Conservation (phyloP, 495 filamentous ascomycete species). For the Aspergillus ostianus region DNA sequence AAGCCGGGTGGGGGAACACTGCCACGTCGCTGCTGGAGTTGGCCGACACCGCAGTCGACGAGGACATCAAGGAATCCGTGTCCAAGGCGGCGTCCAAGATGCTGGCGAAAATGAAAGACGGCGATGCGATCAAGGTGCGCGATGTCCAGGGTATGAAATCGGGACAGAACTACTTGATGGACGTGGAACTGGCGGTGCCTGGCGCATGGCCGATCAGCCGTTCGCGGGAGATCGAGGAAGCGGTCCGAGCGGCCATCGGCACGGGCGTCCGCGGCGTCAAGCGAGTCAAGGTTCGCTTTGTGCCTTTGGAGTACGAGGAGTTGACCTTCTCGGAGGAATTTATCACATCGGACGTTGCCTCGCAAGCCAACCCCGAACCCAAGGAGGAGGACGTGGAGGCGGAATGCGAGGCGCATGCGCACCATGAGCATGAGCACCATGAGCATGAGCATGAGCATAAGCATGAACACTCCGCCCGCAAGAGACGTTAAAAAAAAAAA, state of each 20-base stretch:
- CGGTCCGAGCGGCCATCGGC: conserved; percentile 66
- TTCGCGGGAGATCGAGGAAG: conserved; percentile 66
- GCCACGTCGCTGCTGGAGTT: conserved; percentile 77
- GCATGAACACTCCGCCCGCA: conserved; percentile 16
- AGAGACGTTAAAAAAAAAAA: conserved; percentile 30
- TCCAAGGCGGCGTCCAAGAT: conserved; percentile 59
- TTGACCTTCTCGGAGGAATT: conserved; percentile 73
- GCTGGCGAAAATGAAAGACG: conserved; percentile 43
- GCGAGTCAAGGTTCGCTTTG: conserved; percentile 76
- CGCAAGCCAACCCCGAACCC: conserved; percentile 63
- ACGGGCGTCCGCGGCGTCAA: conserved; percentile 76
- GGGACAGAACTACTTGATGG: conserved; percentile 91
- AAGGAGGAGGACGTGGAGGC: conserved; percentile 44
- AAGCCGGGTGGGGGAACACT: conserved; percentile 86
- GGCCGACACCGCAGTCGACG: conserved; percentile 83
- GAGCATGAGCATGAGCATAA: background rate
- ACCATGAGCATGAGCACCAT: conserved; percentile 20
- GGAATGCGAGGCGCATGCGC: conserved; percentile 24
- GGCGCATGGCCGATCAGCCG: conserved; percentile 67
- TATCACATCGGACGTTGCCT: conserved; percentile 62
- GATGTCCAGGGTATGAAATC: conserved; percentile 87
- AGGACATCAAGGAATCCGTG: conserved; percentile 73
- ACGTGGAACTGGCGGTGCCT: conserved; percentile 79
- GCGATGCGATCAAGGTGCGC: conserved; percentile 54
- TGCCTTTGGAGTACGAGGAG: conserved; percentile 56